A percentile compares a stretch with the other conserved stretches of the same genome.
These are phyloP conservation scores for Metarhizium rileyi DNA, from an alignment of 2,329 filamentous ascomycete genomes.

Conservation along the genomic window DNA sequence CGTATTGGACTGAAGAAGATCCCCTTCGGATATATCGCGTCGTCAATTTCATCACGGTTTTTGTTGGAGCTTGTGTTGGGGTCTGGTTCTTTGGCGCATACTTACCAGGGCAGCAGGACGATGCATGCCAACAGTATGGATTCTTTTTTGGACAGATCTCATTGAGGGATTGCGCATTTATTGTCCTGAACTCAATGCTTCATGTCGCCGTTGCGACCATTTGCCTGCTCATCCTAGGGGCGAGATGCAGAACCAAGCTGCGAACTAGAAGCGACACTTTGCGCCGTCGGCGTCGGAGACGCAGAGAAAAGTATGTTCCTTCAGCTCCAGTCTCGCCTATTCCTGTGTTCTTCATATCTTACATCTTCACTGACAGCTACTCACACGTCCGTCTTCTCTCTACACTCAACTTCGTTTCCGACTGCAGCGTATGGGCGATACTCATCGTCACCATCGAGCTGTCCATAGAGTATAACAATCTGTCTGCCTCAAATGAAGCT, in stretches of 20 bases:
- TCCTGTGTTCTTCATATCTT: no score
- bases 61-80: constrained; percentile 18
- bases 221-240: not conserved
- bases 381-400: not conserved
- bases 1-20: constrained; percentile 16
- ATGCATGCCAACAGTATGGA: constrained; percentile 18
- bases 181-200: constrained; percentile 21
- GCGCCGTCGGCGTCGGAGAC: constrained; percentile 14
- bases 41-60: constrained; percentile 16
- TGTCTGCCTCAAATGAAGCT: constrained; percentile 15
- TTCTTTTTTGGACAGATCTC: constrained; percentile 23
- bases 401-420: constrained; percentile 10
- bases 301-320: not conserved
- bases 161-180: constrained; percentile 17
- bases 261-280: not conserved
- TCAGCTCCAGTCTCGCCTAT: no score
- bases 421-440: constrained; percentile 18
- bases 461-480: constrained; percentile 22
- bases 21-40: constrained; percentile 17
- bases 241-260: not conserved
- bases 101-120: constrained; percentile 14
- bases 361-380: no score
- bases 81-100: constrained; percentile 23
- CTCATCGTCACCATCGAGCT: constrained; percentile 23
- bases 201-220: constrained; percentile 16